Conservation (phyloP, 192 early-diverging fungal genomes). For the Entomortierella beljakovae region DNA sequence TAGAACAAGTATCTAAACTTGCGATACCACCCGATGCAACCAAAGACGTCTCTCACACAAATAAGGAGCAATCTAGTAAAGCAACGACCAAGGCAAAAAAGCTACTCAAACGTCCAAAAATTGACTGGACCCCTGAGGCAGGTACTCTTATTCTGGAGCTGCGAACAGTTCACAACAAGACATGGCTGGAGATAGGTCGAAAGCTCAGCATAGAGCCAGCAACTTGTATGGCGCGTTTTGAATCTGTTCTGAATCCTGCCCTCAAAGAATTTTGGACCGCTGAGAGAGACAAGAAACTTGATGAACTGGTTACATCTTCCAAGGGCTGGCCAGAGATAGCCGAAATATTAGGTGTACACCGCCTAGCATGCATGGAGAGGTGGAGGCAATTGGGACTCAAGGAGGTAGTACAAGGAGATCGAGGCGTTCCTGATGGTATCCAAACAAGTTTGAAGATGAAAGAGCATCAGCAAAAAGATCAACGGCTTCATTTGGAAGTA, state of each 20-base stretch:
- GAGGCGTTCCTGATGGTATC: neutral
- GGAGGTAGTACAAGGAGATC: neutral
- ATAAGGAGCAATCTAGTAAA: neutral
- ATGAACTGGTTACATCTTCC: conserved; percentile 1
- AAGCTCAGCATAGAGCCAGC: conserved; percentile 25
- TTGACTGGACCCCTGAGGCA: conserved; percentile 26
- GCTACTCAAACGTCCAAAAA: conserved; percentile 6
- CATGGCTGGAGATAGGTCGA: conserved; percentile 34
- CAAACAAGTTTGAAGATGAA: neutral
- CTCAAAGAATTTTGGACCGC: conserved; percentile 26
- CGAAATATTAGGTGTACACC: conserved; percentile 21
- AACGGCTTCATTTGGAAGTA: neutral
- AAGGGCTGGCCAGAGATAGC: conserved; percentile 32
- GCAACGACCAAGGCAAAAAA: neutral
- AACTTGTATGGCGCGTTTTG: conserved; percentile 36
- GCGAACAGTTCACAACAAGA: conserved; percentile 22
- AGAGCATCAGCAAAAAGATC: neutral
- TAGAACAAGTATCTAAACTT: neutral
- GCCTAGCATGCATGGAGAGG: conserved; percentile 32
- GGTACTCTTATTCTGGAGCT: conserved; percentile 17
- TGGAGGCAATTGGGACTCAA: conserved; percentile 16
- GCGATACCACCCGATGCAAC: neutral
- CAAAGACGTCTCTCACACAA: neutral
- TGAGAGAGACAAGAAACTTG: conserved; percentile 15
- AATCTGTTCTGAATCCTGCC: conserved; percentile 23